Evolutionary conservation across 169 alveolate species (phyloP).

Genomic region (Plasmodium berghei): DNA sequence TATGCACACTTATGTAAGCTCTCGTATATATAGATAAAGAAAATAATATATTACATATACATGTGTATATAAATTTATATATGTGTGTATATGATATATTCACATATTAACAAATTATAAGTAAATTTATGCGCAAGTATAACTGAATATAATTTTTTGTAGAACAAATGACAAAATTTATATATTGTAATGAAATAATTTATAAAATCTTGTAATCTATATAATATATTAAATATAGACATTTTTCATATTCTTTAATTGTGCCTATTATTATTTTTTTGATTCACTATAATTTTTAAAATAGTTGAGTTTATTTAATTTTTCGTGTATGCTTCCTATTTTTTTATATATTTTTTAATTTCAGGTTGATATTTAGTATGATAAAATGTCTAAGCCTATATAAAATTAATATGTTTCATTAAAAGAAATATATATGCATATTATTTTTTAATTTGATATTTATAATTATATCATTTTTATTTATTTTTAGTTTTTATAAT

Average conservation of each 20-base stretch:
- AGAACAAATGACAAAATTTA: background rate
- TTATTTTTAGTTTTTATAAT: background rate
- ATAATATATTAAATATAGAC: constrained; percentile 15
- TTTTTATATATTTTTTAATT: constrained; percentile 12
- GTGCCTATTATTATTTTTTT: background rate
- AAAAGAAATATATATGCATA: constrained; percentile 26
- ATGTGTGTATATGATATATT: background rate
- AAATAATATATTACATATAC: background rate
- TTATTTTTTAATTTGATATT: background rate
- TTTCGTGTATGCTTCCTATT: background rate
- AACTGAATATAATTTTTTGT: background rate
- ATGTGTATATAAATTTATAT: background rate
- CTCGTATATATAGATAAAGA: background rate
- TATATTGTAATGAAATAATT: background rate
- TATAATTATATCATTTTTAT: background rate
- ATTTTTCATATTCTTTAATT: constrained; percentile 36
- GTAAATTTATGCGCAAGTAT: background rate
- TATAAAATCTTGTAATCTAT: constrained; percentile 17
- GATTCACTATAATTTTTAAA: background rate
- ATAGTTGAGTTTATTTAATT: background rate
- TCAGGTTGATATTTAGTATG: background rate
- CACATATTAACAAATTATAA: background rate
- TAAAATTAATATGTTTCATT: constrained; percentile 25
- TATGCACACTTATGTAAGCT: too few relatives aligned
- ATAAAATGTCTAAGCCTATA: constrained; percentile 19